These are phyloP conservation scores for Obelidium mucronatum DNA, from an alignment of 192 early-diverging fungal species.

Conservation along the genomic window DNA sequence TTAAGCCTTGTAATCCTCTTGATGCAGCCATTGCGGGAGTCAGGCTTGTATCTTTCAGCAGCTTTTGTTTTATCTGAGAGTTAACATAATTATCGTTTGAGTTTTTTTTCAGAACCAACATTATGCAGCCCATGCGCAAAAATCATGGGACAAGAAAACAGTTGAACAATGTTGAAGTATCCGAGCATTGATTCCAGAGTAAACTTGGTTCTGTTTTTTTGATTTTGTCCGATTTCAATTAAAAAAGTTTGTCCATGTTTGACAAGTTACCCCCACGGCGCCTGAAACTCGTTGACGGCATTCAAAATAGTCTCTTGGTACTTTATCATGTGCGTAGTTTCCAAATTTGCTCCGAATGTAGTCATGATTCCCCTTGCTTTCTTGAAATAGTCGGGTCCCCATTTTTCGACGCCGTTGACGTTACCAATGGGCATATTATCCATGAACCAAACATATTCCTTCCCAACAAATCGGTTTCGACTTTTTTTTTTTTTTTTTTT, in stretches of 20 bases:
- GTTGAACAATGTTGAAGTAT: neutral
- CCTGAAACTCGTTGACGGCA: neutral
- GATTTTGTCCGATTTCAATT: no score
- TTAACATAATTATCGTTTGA: no score
- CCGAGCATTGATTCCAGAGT: neutral
- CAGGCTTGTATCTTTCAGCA: no score
- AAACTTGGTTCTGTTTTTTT: no score
- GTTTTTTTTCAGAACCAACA: neutral
- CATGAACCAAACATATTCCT: neutral
- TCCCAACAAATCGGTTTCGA: neutral
- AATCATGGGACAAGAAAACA: neutral
- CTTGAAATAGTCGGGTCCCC: slow-evolving; percentile 15
- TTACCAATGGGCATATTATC: neutral
- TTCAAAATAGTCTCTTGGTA: neutral
- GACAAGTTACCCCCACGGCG: neutral
- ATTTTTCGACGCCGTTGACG: neutral
- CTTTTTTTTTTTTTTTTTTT: no score
- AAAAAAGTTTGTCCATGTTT: no score
- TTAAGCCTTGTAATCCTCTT: neutral
- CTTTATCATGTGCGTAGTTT: neutral
- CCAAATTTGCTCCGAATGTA: neutral
- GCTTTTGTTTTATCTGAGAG: no score
- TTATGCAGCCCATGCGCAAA: neutral
- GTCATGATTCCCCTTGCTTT: neutral
- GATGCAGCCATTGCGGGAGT: neutral